A percentile compares a stretch with the other conserved stretches of the same genome.
These are phyloP conservation scores for Pelargonium australe DNA, from an alignment of 441 rosid genomes.

Conservation along the genomic window DNA sequence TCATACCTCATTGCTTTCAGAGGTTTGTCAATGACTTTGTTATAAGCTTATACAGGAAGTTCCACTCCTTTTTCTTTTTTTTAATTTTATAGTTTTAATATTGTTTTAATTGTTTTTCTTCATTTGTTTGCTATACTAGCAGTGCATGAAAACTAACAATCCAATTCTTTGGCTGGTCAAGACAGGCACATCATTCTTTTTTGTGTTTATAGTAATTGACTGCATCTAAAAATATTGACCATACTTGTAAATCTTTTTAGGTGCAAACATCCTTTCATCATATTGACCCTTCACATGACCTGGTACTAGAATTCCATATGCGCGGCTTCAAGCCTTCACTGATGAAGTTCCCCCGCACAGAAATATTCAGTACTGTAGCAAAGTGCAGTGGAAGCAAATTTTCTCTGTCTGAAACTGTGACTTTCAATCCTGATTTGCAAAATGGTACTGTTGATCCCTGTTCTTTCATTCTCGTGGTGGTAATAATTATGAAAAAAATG, in stretches of 20 bases:
- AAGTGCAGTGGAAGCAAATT: conserved; percentile 71
- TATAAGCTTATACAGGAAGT: conserved; percentile 21
- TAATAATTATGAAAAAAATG: background rate
- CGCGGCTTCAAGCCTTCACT: conserved; percentile 52
- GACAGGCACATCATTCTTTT: background rate
- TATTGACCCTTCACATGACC: conserved; percentile 85
- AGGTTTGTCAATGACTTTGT: conserved; percentile 51
- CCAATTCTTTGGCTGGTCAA: background rate
- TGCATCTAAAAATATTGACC: conserved; percentile 14
- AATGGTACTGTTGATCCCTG: conserved; percentile 39
- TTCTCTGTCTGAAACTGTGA: conserved; percentile 56
- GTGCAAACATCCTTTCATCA: conserved; percentile 68
- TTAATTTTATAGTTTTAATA: background rate
- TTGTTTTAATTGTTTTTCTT: background rate
- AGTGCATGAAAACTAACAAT: background rate
- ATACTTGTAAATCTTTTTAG: conserved; percentile 34
- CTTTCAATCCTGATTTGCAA: conserved; percentile 42
- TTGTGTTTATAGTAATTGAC: conserved; percentile 14
- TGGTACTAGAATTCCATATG: conserved; percentile 60
- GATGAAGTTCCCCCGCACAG: conserved; percentile 72
- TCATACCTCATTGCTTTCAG: conserved; percentile 53
- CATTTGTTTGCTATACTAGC: background rate
- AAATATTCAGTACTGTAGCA: conserved; percentile 57
- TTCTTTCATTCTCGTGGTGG: conserved; percentile 6
- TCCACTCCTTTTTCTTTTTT: conserved; percentile 13